Evolutionary conservation across 1,284 basidiomycete genomes (phyloP).

Genomic region (Inonotus obliquus): DNA sequence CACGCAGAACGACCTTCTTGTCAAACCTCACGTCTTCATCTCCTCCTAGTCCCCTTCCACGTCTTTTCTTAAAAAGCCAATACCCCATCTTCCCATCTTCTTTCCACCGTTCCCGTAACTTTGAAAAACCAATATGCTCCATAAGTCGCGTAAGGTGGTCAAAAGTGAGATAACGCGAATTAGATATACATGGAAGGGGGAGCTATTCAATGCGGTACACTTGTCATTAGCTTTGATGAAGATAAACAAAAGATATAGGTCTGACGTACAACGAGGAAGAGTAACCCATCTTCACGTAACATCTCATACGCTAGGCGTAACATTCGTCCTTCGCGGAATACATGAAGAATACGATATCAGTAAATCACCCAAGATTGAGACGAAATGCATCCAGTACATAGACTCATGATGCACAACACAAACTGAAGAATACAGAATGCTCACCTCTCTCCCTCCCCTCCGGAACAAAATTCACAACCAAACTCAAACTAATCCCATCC

Average conservation of each 20-base stretch:
- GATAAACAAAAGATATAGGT: neutral
- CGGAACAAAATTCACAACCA: constrained; percentile 88
- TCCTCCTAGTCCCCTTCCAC: constrained; percentile 14
- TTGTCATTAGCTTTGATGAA: neutral
- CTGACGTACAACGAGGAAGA: constrained; percentile 69
- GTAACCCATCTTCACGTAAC: constrained; percentile 47
- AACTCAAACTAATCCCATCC: constrained; percentile 77
- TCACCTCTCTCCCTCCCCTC: constrained; percentile 69
- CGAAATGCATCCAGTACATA: neutral
- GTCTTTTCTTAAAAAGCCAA: constrained; percentile 57
- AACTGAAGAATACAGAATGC: constrained; percentile 18
- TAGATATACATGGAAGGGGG: constrained; percentile 75
- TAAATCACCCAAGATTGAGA: neutral
- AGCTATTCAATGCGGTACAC: constrained; percentile 43
- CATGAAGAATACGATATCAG: neutral
- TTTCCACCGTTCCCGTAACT: constrained; percentile 58
- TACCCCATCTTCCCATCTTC: constrained; percentile 71
- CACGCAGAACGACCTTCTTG: constrained; percentile 56
- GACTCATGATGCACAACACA: neutral
- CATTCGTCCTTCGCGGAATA: constrained; percentile 59
- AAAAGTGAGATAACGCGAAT: constrained; percentile 75
- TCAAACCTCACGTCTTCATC: constrained; percentile 30
- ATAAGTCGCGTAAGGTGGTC: constrained; percentile 57
- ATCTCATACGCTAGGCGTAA: constrained; percentile 59
- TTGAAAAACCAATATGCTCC: constrained; percentile 56